Evolutionary conservation across 192 early-diverging fungal genomes (phyloP), one percentile per base, ranked within the genome.

Genomic region (Coemansia sp.): DNA sequence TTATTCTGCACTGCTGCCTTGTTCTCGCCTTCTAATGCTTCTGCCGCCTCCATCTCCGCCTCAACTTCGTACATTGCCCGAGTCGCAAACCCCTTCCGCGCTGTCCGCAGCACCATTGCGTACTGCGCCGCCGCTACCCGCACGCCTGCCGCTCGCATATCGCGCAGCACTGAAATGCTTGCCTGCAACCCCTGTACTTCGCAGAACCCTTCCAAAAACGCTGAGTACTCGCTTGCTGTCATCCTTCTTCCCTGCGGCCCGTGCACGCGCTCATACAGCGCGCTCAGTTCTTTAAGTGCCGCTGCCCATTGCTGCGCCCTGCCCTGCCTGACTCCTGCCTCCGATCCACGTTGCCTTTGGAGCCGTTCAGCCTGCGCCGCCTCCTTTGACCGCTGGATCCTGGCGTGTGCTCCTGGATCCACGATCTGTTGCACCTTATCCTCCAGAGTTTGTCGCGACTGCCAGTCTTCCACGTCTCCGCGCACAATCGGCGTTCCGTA

Each of bases 171-270:
- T 10, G 8, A 3, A 5, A 70, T 36, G 53, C 79, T 61, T 1
- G 25, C 51, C 2, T 8, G 1, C 19, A 51, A 59, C 61, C 61
- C 62, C 10, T 36, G 19, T n/a, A 69, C 19, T 3, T 46, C 36
- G 33, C 51, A 50, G 65, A 64, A 82, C 6, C 74, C 79, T 10
- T 75, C 70, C 6, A 82, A 53, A 50, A 82, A 55, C 36, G 73
- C 74, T 22, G 33, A 36, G 53, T 64, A 66, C 17, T 74, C 72
- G 9, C 33, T 50, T 1, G n/a, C 17, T 4, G 56, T 32, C 27
- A 65, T 60, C 51, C 17, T 25, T 14, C 11, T 30, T 19, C 51
- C 23, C 17, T 46, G 39, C 17, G 9, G 9, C 1, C 23, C n/a
- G 30, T 29, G 32, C 56, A 30, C 27, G 42, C 63, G 23, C 23